These are phyloP conservation scores for Byssothecium circinans DNA, from an alignment of 2,329 filamentous ascomycete species.

Conservation along the genomic window DNA sequence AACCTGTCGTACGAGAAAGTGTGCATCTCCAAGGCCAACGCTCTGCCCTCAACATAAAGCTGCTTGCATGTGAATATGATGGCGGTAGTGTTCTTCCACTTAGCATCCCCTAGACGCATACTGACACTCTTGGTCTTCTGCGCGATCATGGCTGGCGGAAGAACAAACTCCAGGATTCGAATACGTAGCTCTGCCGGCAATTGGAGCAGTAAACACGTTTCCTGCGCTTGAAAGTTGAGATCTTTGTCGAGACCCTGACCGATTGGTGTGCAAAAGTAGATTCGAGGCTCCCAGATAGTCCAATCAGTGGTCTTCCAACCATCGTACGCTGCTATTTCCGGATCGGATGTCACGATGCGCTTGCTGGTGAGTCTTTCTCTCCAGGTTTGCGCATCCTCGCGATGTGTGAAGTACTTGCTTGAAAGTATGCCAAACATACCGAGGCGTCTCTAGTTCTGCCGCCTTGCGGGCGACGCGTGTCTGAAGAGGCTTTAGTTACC, in stretches of 20 bases:
- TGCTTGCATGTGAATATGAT: conserved; percentile 18
- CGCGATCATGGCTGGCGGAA: conserved; percentile 5
- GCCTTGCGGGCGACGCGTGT: background rate
- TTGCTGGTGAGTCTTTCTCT: conserved; percentile 13
- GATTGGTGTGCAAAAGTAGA: conserved; percentile 8
- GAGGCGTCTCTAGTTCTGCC: background rate
- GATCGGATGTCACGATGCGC: conserved; percentile 10
- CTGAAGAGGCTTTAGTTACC: background rate
- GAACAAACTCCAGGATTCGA: conserved; percentile 8
- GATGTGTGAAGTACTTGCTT: background rate
- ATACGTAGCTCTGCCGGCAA: conserved; percentile 13
- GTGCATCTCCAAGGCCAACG: conserved; percentile 9
- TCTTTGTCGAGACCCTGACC: conserved; percentile 7
- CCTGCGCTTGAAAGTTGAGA: conserved; percentile 6
- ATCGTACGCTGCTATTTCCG: conserved; percentile 3
- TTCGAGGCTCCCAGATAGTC: conserved; percentile 8
- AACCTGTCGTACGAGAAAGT: conserved; percentile 12
- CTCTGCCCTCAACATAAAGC: conserved; percentile 14
- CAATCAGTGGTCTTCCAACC: conserved; percentile 4
- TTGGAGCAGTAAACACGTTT: conserved; percentile 5
- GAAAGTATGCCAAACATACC: background rate
- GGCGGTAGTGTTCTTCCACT: conserved; percentile 11
- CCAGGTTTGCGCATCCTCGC: conserved; percentile 14
- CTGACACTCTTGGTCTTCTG: background rate
- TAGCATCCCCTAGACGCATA: background rate